Percentiles rank a stretch among this genome's conserved stretches.
Evolutionary conservation across 331 rosid genomes (phyloP).

Genomic region (Rosa hybrid): DNA sequence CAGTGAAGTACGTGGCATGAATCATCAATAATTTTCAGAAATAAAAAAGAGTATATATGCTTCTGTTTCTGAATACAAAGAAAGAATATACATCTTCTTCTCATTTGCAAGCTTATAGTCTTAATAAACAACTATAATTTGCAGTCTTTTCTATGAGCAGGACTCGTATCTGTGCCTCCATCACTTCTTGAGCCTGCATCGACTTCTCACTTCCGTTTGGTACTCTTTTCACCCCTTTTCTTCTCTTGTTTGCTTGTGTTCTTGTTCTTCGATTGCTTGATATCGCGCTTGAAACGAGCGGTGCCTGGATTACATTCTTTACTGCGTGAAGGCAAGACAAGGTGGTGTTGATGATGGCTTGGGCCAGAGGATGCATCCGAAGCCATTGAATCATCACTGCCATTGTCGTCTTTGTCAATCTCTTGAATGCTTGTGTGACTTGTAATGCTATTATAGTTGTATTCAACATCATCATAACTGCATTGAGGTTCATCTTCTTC

Average conservation of each 20-base stretch:
- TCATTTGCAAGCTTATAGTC: conserved; percentile 19
- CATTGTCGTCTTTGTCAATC: conserved; percentile 36
- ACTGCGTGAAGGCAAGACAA: neutral
- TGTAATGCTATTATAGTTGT: conserved; percentile 22
- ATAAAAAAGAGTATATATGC: conserved; percentile 11
- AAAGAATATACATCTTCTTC: conserved; percentile 11
- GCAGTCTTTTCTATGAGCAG: conserved; percentile 1
- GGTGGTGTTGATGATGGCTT: conserved; percentile 26
- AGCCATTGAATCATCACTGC: conserved; percentile 83
- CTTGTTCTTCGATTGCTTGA: conserved; percentile 49
- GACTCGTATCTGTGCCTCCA: neutral
- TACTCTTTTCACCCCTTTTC: conserved; percentile 56
- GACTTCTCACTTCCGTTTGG: conserved; percentile 42
- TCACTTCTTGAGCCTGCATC: neutral
- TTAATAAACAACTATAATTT: conserved; percentile 8
- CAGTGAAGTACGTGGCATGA: neutral
- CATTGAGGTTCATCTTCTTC: conserved; percentile 60
- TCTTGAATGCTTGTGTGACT: conserved; percentile 30
- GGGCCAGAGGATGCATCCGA: conserved; percentile 89
- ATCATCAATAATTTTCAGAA: neutral
- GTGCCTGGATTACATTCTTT: conserved; percentile 30
- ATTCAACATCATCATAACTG: conserved; percentile 36
- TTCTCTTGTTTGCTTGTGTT: conserved; percentile 56
- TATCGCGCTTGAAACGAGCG: conserved; percentile 45
- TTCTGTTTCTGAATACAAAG: conserved; percentile 14